Conservation (phyloP, 495 filamentous ascomycete genomes). For the Darksidea phi region DNA sequence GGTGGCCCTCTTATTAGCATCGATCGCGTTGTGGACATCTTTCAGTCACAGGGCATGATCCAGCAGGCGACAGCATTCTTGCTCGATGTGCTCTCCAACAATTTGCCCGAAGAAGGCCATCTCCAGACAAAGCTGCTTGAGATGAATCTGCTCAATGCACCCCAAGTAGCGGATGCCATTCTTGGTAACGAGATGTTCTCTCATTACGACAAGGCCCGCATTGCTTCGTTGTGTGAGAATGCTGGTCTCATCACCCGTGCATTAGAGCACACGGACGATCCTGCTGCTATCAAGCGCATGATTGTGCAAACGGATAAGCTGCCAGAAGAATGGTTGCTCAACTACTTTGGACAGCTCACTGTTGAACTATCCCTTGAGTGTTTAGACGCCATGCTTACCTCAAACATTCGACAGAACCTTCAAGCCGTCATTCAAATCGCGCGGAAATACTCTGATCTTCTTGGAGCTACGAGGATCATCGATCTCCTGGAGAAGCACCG, state of each 20-base stretch:
- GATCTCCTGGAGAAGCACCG: constrained; percentile 96
- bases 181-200: constrained; percentile 97
- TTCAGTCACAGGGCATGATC: constrained; percentile 95
- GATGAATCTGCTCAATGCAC: constrained; percentile 96
- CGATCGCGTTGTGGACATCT: constrained; percentile 93
- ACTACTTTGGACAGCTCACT: constrained; percentile 88
- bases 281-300: constrained; percentile 83
- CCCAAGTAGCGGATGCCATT: constrained; percentile 96
- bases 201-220: constrained; percentile 84
- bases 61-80: constrained; percentile 97
- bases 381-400: constrained; percentile 90
- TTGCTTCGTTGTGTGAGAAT: constrained; percentile 88
- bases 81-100: constrained; percentile 87
- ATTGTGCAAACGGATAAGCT: constrained; percentile 79
- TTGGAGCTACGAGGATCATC: constrained; percentile 86
- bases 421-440: constrained; percentile 91
- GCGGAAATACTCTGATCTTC: constrained; percentile 94
- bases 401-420: constrained; percentile 95
- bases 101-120: constrained; percentile 89
- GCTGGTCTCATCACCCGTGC: constrained; percentile 57
- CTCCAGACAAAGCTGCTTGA: constrained; percentile 92
- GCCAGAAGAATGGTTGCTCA: constrained; percentile 83
- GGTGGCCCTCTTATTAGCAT: constrained; percentile 84
- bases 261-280: constrained; percentile 90
- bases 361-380: constrained; percentile 93